Conservation (phyloP, 805 yeast genomes). For the Komagataella populi region DNA sequence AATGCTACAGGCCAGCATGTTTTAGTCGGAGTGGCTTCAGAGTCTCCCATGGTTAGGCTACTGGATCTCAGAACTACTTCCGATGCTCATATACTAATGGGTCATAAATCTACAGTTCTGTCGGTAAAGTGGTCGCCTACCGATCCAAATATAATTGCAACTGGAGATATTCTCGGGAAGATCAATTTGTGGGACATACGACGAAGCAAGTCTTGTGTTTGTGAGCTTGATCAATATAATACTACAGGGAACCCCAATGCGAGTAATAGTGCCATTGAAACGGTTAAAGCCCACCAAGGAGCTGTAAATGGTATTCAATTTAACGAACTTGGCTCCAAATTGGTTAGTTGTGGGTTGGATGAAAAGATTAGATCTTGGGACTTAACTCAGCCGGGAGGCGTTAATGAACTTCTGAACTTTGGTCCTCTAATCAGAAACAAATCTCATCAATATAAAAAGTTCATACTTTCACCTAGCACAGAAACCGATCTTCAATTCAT, state of each 20-base stretch:
- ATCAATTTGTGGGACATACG: constrained; percentile 81
- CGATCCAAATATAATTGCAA: constrained; percentile 44
- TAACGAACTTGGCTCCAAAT: constrained; percentile 48
- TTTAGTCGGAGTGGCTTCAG: constrained; percentile 57
- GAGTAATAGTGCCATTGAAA: constrained; percentile 5
- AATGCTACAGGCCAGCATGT: constrained; percentile 31
- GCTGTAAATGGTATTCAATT: constrained; percentile 72
- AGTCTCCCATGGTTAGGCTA: constrained; percentile 54
- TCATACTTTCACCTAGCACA: constrained; percentile 32
- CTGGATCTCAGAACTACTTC: constrained; percentile 65
- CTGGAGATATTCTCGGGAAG: constrained; percentile 76
- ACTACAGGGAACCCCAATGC: constrained; percentile 5
- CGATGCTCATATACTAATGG: constrained; percentile 56
- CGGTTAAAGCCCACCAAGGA: constrained; percentile 53
- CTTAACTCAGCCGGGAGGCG: constrained; percentile 29
- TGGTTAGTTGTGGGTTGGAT: constrained; percentile 65
- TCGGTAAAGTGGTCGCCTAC: constrained; percentile 68
- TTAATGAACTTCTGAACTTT: constrained; percentile 56
- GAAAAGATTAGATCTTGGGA: constrained; percentile 78
- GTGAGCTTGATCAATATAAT: constrained; percentile 39
- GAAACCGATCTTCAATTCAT: constrained; percentile 47
- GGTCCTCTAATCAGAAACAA: constrained; percentile 69
- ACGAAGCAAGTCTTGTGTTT: constrained; percentile 47
- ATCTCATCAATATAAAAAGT: constrained; percentile 39
- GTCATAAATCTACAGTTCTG: constrained; percentile 39